Conservation (phyloP, 441 rosid genomes). For the Hypseocharis bilobata region DNA sequence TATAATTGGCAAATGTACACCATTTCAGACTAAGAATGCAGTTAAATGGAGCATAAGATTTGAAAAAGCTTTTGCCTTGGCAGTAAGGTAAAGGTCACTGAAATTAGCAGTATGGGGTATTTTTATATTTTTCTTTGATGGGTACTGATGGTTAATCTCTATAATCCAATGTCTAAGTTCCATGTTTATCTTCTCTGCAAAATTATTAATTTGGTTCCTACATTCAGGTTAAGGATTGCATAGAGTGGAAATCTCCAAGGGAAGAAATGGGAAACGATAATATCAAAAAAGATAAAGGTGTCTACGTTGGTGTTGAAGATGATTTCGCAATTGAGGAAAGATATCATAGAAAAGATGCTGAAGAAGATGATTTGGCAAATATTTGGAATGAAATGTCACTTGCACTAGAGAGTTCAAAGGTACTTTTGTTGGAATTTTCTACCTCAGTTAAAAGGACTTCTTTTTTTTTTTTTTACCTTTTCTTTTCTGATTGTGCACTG, state of each 20-base stretch:
- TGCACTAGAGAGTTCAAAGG: slow-evolving; percentile 65
- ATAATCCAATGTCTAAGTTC: background rate
- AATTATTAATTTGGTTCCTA: slow-evolving; percentile 11
- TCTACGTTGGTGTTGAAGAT: slow-evolving; percentile 54
- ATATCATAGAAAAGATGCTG: slow-evolving; percentile 22
- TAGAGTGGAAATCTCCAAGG: background rate
- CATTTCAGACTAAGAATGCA: background rate
- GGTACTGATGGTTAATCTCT: background rate
- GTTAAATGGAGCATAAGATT: background rate
- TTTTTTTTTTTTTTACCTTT: background rate
- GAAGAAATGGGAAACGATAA: slow-evolving; percentile 18
- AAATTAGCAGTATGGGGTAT: background rate
- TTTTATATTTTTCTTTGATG: too few relatives aligned
- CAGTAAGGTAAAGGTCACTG: background rate
- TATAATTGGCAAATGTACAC: background rate
- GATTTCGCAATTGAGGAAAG: slow-evolving; percentile 21
- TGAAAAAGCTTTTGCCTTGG: background rate
- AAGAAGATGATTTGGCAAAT: slow-evolving; percentile 68
- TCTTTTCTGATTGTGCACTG: background rate
- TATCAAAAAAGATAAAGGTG: slow-evolving; percentile 41
- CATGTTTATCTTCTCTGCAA: slow-evolving; percentile 2
- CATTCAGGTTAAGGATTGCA: background rate
- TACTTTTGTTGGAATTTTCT: slow-evolving; percentile 19
- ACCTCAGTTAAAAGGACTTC: background rate
- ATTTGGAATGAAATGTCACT: slow-evolving; percentile 78